Conservation (phyloP, 2,329 filamentous ascomycete genomes). For the Phialocephala subalpina region DNA sequence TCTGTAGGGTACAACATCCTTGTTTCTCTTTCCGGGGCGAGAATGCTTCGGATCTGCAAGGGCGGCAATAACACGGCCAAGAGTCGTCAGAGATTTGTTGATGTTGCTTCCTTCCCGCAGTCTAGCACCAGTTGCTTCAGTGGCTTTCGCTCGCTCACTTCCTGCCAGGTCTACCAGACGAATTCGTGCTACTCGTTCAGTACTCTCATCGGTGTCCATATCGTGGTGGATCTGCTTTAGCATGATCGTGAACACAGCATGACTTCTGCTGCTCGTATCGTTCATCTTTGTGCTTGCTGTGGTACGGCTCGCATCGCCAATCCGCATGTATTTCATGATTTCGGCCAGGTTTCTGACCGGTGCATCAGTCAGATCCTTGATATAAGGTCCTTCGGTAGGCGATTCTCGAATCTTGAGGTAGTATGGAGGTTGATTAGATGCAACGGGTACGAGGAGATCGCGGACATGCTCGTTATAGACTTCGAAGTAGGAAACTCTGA, state of each 20-base stretch:
- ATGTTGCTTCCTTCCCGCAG: slow-evolving; percentile 97
- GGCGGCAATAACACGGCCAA: slow-evolving; percentile 94
- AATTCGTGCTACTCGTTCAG: slow-evolving; percentile 92
- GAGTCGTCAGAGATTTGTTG: slow-evolving; percentile 96
- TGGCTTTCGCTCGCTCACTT: slow-evolving; percentile 93
- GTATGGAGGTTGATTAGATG: slow-evolving; percentile 76
- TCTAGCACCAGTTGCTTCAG: slow-evolving; percentile 90
- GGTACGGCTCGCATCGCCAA: slow-evolving; percentile 87
- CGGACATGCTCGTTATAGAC: slow-evolving; percentile 99
- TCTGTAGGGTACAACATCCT: slow-evolving; percentile 87
- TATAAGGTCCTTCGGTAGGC: slow-evolving; percentile 92
- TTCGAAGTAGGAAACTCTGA: slow-evolving; percentile 98
- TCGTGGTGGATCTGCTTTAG: slow-evolving; percentile 98
- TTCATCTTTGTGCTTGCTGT: slow-evolving; percentile 99
- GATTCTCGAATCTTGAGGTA: slow-evolving; percentile 98
- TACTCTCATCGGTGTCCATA: slow-evolving; percentile 96
- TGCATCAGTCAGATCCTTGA: slow-evolving; percentile 94
- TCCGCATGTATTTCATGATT: slow-evolving; percentile 89
- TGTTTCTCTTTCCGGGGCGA: slow-evolving; percentile 63
- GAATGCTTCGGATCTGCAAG: slow-evolving; percentile 76
- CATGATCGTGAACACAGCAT: slow-evolving; percentile 98
- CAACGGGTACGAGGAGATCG: slow-evolving; percentile 82
- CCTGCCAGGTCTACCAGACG: slow-evolving; percentile 94
- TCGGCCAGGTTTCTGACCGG: slow-evolving; percentile 88
- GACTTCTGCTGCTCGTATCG: slow-evolving; percentile 94